Evolutionary conservation across 2,329 filamentous ascomycete species (phyloP), one percentile per base, ranked within the genome.

Genomic region (Fusarium sp.): DNA sequence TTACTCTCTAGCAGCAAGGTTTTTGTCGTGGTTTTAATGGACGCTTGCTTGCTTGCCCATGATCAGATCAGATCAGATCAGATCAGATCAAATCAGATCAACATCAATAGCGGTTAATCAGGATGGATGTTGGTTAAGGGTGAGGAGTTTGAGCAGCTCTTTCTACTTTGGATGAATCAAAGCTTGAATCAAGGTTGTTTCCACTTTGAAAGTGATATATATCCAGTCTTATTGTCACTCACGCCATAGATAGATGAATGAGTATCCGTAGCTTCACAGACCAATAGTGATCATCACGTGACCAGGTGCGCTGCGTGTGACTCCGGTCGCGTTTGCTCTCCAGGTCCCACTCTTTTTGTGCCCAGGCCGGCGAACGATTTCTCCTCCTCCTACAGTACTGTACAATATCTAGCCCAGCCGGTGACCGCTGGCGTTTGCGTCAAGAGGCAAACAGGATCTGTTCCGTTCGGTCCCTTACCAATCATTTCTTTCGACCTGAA

Each of bases 301-400:
- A 69, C 33, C 33, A 7, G 4, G 11, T 29, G n/a, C 44, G 14
- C 27, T 33, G 11, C 51, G 51, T 57, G 62, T 61, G 42, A 46
- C 42, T 16, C 23, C n/a, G 38, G 56, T 57, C 65, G 62, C 67
- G 67, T 68, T 46, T 46, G 42, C 51, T 60, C 58, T 69, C 40
- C 40, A 34, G 31, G 69, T 1, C n/a, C 73, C 73, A 75, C 73
- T 75, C 58, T 64, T 74, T 64, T 50, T 60, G 40, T 64, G 50
- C 29, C 16, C 50, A 53, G 29, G 50, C 18, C 44, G 54, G 62
- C 69, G 58, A 51, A 64, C 61, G 49, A 59, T 68, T 67, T 68
- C 72, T 46, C 50, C 50, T 34, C 74, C 73, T 74, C 73, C 73
- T 73, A 74, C 73, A 68, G 60, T 31, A 36, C 57, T 57, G 27